Base-by-base conservation (phyloP, 345 rosid species). In the Citrus sinensis region DNA sequence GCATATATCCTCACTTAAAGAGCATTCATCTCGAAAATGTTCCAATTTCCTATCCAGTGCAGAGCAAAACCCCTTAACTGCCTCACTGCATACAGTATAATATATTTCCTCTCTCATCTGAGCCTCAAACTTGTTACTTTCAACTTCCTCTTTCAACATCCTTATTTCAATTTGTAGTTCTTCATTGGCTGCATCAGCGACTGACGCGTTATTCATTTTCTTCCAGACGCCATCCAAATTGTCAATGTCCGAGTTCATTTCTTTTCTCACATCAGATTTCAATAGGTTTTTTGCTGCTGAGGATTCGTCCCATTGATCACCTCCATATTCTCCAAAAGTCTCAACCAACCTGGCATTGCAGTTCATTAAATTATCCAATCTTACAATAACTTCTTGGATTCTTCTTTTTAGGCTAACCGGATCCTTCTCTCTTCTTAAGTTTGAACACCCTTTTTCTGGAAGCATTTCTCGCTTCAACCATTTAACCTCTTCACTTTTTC, bases 211-310 rank as follows among this genome's bases (percentile, higher is more conserved):
- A 19, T 85, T 84, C 82, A 79, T 69, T 37, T 80, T 86, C 81
- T 82, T 72, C 89, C 90, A 86, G 51, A 83, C 81, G 68, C 82
- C 90, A 77, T 89, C 88, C 66, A 81, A 77, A 78, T 79, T 56
- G 2, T 82, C 85, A 40, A 35, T 20, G 0, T 68, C 81, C 2
- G 67, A 65, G 24, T 68, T 67, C 39, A 32, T 79, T 68, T 56
- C 71, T 25, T 76, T 40, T 58, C 7, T 70, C 25, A 7, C 27
- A n/a, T n/a, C 55, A 30, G 54, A 78, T 32, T 56, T 46, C 9
- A 1, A 9, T 27, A n/a, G n/a, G 27, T 7, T 71, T 39, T 56
- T 16, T 11, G 8, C 37, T 22, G 67, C 19, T 74, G 35, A 77
- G 27, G 49, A 14, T 61, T 80, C 74, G 34, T 40, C 76, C 30